These are phyloP conservation scores for Solanum bukasovii DNA, from an alignment of 257 asterid species.

Conservation along the genomic window DNA sequence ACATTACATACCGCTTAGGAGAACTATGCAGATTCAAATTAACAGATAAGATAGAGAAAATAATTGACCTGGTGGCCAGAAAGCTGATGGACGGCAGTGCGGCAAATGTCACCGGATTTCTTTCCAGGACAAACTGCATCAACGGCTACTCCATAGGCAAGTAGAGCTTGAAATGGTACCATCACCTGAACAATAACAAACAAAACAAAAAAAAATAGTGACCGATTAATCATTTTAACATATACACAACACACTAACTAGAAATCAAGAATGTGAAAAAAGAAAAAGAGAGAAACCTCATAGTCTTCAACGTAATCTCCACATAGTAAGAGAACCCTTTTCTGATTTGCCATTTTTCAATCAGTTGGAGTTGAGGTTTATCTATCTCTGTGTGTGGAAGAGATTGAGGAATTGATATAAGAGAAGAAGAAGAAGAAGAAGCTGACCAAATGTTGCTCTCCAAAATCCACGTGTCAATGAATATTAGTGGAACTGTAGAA, in stretches of 20 bases:
- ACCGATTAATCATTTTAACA: neutral
- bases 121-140: slow-evolving; percentile 96
- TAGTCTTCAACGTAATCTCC: slow-evolving; percentile 93
- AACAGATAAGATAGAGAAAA: neutral
- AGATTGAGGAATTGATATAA: slow-evolving; percentile 5
- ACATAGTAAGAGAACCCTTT: slow-evolving; percentile 63
- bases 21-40: neutral
- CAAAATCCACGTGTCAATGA: neutral
- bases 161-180: slow-evolving; percentile 94
- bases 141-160: slow-evolving; percentile 79
- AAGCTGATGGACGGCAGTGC: slow-evolving; percentile 69
- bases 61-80: slow-evolving; percentile 59
- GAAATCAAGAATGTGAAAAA: neutral
- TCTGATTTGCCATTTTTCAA: slow-evolving; percentile 41
- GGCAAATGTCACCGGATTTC: slow-evolving; percentile 80
- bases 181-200: slow-evolving; percentile 36
- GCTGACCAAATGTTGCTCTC: neutral
- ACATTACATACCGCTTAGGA: neutral
- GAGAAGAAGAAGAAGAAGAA: neutral
- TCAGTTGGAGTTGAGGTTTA: neutral
- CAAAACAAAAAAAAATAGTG: neutral
- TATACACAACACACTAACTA: neutral
- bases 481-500: neutral
- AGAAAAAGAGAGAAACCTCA: slow-evolving; percentile 34
- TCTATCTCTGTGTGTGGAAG: slow-evolving; percentile 11